Evolutionary conservation across 345 rosid species (phyloP), one percentile per base, ranked within the genome.

Genomic region (Aethionema arabicum): DNA sequence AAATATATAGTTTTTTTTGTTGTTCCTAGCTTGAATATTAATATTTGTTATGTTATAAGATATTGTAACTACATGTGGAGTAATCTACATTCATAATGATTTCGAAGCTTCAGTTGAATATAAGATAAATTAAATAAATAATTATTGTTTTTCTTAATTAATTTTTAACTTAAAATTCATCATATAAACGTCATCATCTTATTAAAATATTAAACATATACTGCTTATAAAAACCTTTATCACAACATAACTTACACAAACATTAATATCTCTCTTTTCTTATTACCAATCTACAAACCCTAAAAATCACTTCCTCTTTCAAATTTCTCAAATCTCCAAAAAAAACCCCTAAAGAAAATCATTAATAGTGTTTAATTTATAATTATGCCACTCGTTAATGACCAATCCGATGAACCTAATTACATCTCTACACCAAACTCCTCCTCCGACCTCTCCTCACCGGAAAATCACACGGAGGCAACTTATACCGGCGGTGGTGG

Each of bases 391-490:
- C 61, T 43, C 55, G 32, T 60, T 52, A 60, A 68, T n/a, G 56
- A 59, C 38, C 59, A 58, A 32, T 5, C 21, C 31, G 41, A 44
- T 12, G 66, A 60, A 41, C 14, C 56, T 60, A 60, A 14, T 30
- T 44, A 68, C 66, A 52, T 68, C 49, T 43, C 41, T 2, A 60
- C 43, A 15, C 61, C 39, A 42, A 52, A 51, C n/a, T 68, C 72
- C 8, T 60, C 66, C 13, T 40, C 60, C 12, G 49, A 74, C 55
- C 62, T 56, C 33, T 74, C 82, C 47, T 75, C 83, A 12, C 65
- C 73, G 2, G 78, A 73, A 30, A 56, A 42, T 56, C 49, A 50
- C 32, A 4, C 32, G 42, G 27, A 1, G 27, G 27, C n/a, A n/a
- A n/a, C n/a, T n/a, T n/a, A n/a, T 21, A 2, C 2, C 2, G 27